These are phyloP conservation scores for Saprolegnia diclina DNA, from an alignment of 352 stramenopile species.

Conservation along the genomic window DNA sequence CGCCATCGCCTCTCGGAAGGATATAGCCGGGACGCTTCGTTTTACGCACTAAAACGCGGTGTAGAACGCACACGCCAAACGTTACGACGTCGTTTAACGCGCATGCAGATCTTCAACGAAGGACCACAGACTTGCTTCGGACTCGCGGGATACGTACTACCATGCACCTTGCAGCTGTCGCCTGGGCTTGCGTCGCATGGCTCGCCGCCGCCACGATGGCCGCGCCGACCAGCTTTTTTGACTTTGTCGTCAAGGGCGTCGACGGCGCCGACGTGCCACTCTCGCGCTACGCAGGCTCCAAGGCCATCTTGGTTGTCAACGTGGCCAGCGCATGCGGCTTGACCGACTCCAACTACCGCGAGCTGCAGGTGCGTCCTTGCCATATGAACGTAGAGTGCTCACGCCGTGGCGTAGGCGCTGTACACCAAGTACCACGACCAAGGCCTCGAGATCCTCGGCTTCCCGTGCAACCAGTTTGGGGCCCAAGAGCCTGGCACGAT, in stretches of 20 bases:
- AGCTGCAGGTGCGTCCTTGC: conserved; percentile 43
- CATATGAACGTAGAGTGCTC: too few relatives aligned
- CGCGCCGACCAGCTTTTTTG: neutral
- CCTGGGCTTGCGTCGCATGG: too few relatives aligned
- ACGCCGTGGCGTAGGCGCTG: too few relatives aligned
- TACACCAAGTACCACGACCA: conserved; percentile 68
- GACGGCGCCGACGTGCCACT: conserved; percentile 13
- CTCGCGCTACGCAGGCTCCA: conserved; percentile 30
- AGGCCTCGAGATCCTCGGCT: conserved; percentile 86
- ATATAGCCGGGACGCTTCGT: too few relatives aligned
- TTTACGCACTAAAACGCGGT: too few relatives aligned
- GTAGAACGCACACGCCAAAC: too few relatives aligned
- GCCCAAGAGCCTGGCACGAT: conserved; percentile 76
- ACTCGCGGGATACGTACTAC: too few relatives aligned
- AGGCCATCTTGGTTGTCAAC: conserved; percentile 75
- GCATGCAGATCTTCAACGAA: too few relatives aligned
- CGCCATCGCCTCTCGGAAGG: too few relatives aligned
- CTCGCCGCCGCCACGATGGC: neutral
- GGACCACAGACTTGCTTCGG: too few relatives aligned
- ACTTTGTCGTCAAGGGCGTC: conserved; percentile 15
- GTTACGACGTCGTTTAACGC: too few relatives aligned
- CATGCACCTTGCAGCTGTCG: too few relatives aligned
- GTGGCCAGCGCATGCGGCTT: conserved; percentile 75
- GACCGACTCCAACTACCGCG: conserved; percentile 75
- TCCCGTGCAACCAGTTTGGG: conserved; percentile 96